A percentile compares a stretch with the other conserved stretches of the same genome.
Evolutionary conservation across 805 yeast genomes (phyloP).

Genomic region (Yamadazyma sp.): DNA sequence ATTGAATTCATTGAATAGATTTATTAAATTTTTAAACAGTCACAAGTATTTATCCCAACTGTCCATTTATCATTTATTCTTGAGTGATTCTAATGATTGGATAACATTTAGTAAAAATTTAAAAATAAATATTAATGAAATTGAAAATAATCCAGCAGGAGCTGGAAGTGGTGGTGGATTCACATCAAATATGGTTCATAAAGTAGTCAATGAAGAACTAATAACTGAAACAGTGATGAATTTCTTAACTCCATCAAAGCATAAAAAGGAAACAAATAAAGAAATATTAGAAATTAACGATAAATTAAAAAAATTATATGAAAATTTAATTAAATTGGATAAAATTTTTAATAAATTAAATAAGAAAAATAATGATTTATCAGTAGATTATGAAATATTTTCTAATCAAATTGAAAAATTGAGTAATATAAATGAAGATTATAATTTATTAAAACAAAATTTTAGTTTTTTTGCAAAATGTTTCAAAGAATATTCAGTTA

Average conservation of each 20-base stretch:
- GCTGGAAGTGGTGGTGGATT: constrained; percentile 14
- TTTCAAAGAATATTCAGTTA: constrained; percentile 34
- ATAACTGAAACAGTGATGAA: constrained; percentile 91
- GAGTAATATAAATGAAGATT: constrained; percentile 40
- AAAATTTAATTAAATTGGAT: constrained; percentile 76
- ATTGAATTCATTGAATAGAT: constrained; percentile 74
- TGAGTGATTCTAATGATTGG: constrained; percentile 74
- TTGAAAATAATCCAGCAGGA: constrained; percentile 10
- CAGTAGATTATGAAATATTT: constrained; percentile 70
- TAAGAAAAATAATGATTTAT: constrained; percentile 68
- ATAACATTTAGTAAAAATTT: constrained; percentile 58
- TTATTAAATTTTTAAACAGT: constrained; percentile 64
- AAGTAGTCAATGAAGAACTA: constrained; percentile 61
- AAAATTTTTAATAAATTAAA: constrained; percentile 70
- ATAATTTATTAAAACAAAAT: constrained; percentile 21
- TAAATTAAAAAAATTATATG: constrained; percentile 78
- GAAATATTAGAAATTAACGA: constrained; percentile 62
- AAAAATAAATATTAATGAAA: constrained; percentile 27
- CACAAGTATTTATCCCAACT: constrained; percentile 75
- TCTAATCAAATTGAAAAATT: constrained; percentile 67
- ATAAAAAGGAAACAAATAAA: constrained; percentile 73
- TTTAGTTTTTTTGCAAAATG: constrained; percentile 37
- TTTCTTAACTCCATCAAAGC: constrained; percentile 72
- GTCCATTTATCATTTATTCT: constrained; percentile 64
- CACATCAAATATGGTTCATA: constrained; percentile 28